Evolutionary conservation across 140 eudicot genomes (phyloP), one percentile per base, ranked within the genome.

Genomic region (Erigeron philadelphicus): DNA sequence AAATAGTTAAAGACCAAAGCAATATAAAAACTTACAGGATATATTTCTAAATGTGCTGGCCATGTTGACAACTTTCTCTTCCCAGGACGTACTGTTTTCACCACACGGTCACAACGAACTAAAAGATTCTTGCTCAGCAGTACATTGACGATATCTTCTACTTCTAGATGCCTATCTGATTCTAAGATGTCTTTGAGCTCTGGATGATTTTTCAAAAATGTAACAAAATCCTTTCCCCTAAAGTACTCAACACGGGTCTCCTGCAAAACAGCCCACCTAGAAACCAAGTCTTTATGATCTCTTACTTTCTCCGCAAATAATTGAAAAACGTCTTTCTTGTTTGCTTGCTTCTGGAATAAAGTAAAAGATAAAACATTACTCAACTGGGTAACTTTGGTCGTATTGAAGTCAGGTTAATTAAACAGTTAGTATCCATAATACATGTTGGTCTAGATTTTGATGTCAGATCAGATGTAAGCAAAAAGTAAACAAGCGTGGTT

Each of bases 231-330:
- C 66, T 89, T 93, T 72, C 98, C 98, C 67, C 96, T 85, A 66
- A 93, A 89, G 86, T 93, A 93, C 83, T 93, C 98, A 25, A 93
- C 98, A 45, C 98, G 95, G 5, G 98, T 93, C 80, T 93, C 98
- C 82, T 93, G 98, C 71, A 93, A 79, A 61, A 93, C 95, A 64
- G 98, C 98, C 98, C 98, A 93, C 78, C 98, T 84, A 40, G 98
- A 93, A 47, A 86, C 96, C 84, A 93, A 78, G 66, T 81, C 95
- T 78, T 93, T 93, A 77, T 93, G 96, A 68, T 93, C 90, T 78
- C 98, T 84, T 59, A 89, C 95, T 82, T 85, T 93, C 88, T 93
- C 98, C 48, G 98, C 98, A 80, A 93, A 89, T 77, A 83, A 72
- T 70, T 86, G 96, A 66, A 86, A 93, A 15, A 83, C 90, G 75